Evolutionary conservation across 2,329 filamentous ascomycete species (phyloP), one percentile per base, ranked within the genome.

Genomic region (Orbilia ellipsospora): DNA sequence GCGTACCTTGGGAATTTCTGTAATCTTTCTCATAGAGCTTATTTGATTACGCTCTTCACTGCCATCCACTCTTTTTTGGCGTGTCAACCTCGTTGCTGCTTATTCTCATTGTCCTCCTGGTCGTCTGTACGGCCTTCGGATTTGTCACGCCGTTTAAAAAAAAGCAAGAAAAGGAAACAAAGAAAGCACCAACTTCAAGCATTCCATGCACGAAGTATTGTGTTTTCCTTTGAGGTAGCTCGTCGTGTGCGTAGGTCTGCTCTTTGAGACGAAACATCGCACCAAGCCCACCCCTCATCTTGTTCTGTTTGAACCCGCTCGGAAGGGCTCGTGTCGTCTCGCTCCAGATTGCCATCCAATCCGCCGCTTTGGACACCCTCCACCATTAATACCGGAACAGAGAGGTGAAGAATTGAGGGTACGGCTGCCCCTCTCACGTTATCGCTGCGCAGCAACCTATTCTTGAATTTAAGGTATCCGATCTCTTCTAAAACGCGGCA

Each of bases 391-490:
- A 60, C 64, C 61, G 69, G 48, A 69, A 50, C 62, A 36, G 65
- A 48, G 60, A 61, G 23, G 60, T 57, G 67, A 20, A 20, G 36
- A 16, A 40, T 60, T 74, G 26, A 64, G 61, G 72, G 72, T 36
- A 65, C 72, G 45, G 59, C 36, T 36, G 31, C 31, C 51, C 55
- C 48, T 64, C 72, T 75, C 72, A 75, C 64, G 72, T 75, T 75
- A 75, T 75, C 72, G 60, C 57, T 69, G 72, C 72, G 64, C 72
- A 59, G 57, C 64, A 75, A 68, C 72, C 72, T 75, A 75, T 75
- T 75, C 59, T 75, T 75, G 72, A 75, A 75, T 75, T 75, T 75
- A 75, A 68, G 51, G 72, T 75, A 75, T 75, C 60, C 64, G 64
- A 75, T 75, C 72, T 48, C 72, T 75, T 75, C 61, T 69, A 55